Evolutionary conservation across 1,284 basidiomycete species (phyloP), one percentile per base, ranked within the genome.

Genomic region (Puccinia horiana): DNA sequence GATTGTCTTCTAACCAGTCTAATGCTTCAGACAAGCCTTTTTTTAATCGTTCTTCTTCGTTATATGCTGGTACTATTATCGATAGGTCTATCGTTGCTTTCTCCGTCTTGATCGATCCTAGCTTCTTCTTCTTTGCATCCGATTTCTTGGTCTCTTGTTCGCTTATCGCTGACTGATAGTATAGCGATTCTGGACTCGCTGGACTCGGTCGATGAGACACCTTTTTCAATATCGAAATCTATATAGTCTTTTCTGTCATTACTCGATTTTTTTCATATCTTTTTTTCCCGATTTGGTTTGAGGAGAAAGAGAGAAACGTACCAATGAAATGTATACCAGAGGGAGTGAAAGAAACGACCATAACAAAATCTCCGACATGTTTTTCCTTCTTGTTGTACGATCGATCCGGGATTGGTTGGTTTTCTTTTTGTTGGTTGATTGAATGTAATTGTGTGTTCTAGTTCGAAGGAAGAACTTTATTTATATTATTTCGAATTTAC

Each of bases 61-160:
- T 97, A 89, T 92, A 98, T 0, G 95, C 95, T 18, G 95, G 95
- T 11, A 97, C 91, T 82, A 97, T 90, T 83, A 97, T 90, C 29
- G 91, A 92, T 42, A 98, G 88, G 58, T 86, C 86, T 58, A 88
- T 84, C 5, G 76, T 81, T 1, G 85, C 83, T 44, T 65, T 56
- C 84, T 93, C 91, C 40, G 92, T 89, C 0, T 83, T 89, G 23
- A 75, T 75, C 65, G 82, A 63, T n/a, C n/a, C n/a, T n/a, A n/a
- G n/a, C n/a, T n/a, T n/a, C 72, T 81, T 23, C 58, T 82, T 79
- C 75, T 75, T 40, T 61, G 47, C 14, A 81, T 77, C 5, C 84
- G 84, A 88, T 81, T 89, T 88, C 1, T 89, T 85, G n/a, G n/a
- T n/a, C n/a, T n/a, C n/a, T n/a, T n/a, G n/a, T n/a, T 79, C 91